phyloP scores from a whole-genome alignment of 2,329 filamentous ascomycete genomes.

The Phoma sp. region DNA sequence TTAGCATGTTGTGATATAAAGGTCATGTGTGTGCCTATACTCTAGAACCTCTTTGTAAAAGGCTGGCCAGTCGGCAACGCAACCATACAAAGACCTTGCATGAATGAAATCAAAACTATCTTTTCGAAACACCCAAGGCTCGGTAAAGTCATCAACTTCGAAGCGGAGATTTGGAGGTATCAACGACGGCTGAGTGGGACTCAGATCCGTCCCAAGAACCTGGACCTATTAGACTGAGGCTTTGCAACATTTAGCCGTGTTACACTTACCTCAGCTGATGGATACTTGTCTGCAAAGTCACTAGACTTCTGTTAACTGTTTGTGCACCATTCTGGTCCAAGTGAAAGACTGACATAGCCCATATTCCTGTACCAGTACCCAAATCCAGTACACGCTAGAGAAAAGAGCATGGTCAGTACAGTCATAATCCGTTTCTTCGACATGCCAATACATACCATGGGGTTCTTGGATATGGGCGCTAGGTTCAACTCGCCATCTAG shows the following conservation, averaged over 20 bases:
- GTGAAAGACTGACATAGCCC: constrained; percentile 43
- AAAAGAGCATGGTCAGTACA: not conserved
- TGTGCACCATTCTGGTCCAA: not conserved
- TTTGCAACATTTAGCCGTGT: not conserved
- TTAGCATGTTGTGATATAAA: not conserved
- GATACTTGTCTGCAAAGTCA: constrained; percentile 50
- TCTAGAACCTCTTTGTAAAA: constrained; percentile 28
- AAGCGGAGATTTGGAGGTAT: constrained; percentile 42
- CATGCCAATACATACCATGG: constrained; percentile 19
- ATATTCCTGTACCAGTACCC: constrained; percentile 52
- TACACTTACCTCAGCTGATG: constrained; percentile 35
- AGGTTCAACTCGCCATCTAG: constrained; percentile 32
- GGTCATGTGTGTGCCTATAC: constrained; percentile 22
- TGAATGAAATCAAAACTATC: constrained; percentile 34
- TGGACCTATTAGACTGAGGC: constrained; percentile 23
- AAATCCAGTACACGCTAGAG: constrained; percentile 48
- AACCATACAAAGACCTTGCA: constrained; percentile 25
- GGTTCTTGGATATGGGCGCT: constrained; percentile 31
- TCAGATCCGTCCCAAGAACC: constrained; percentile 47
- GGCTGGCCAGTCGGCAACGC: constrained; percentile 29
- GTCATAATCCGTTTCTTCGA: not conserved
- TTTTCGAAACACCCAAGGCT: constrained; percentile 38
- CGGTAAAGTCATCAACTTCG: constrained; percentile 43
- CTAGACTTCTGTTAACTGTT: constrained; percentile 11
- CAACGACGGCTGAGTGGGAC: constrained; percentile 49